Conservation (phyloP, 306 rosid species). For the Parietaria judaica region DNA sequence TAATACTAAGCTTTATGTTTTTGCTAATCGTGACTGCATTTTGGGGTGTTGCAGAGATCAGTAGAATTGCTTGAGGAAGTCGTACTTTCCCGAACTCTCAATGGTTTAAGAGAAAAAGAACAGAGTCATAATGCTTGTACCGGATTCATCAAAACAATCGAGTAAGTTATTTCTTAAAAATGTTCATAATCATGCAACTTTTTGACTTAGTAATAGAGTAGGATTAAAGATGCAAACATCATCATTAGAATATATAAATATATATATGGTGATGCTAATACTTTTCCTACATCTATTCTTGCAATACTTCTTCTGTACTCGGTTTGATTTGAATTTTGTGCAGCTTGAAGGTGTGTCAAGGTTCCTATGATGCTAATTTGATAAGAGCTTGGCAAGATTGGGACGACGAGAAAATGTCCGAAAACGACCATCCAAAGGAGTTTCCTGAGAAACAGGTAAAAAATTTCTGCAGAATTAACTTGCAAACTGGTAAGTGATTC, state of each 20-base stretch:
- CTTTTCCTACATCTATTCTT: too few relatives aligned
- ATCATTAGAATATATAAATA: neutral
- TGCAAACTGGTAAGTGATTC: too few relatives aligned
- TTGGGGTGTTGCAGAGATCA: slow-evolving; percentile 47
- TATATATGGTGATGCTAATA: too few relatives aligned
- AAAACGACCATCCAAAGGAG: slow-evolving; percentile 78
- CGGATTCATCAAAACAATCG: slow-evolving; percentile 65
- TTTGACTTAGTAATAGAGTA: neutral
- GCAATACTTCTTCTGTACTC: neutral
- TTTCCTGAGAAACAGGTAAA: slow-evolving; percentile 80
- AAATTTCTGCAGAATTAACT: too few relatives aligned
- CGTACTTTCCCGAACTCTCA: slow-evolving; percentile 79
- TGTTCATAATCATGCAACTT: slow-evolving; percentile 1
- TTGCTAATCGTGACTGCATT: slow-evolving; percentile 7
- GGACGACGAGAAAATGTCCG: slow-evolving; percentile 61
- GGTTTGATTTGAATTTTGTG: slow-evolving; percentile 19
- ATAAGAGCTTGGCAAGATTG: slow-evolving; percentile 81
- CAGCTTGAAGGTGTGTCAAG: slow-evolving; percentile 79
- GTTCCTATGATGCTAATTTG: slow-evolving; percentile 56
- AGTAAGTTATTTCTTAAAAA: slow-evolving; percentile 37
- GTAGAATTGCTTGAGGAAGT: slow-evolving; percentile 87
- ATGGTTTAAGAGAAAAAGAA: slow-evolving; percentile 45
- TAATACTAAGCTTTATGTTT: slow-evolving; percentile 10
- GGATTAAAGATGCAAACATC: neutral
- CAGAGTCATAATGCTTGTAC: slow-evolving; percentile 46